Evolutionary conservation across 805 yeast genomes (phyloP).

Genomic region (Cyberlindnera mycetangii): DNA sequence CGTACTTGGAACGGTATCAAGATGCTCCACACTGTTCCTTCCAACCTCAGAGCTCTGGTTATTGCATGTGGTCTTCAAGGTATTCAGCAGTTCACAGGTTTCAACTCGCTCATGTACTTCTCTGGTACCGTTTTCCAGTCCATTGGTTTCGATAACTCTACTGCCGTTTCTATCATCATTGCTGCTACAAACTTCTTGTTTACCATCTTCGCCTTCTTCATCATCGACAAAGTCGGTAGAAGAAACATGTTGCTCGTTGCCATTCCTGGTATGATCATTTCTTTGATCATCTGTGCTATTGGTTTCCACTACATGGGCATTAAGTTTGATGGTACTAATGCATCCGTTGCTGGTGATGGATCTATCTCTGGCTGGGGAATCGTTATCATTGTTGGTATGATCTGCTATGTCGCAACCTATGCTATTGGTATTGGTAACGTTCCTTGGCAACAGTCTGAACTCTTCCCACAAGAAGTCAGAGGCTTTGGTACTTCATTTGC

Average conservation of each 20-base stretch:
- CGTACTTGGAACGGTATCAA: slow-evolving; percentile 60
- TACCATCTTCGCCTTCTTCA: slow-evolving; percentile 79
- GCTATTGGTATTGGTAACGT: slow-evolving; percentile 96
- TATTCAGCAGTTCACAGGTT: slow-evolving; percentile 94
- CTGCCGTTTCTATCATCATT: slow-evolving; percentile 91
- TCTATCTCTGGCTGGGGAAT: slow-evolving; percentile 79
- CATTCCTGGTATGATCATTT: slow-evolving; percentile 80
- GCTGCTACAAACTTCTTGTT: slow-evolving; percentile 94
- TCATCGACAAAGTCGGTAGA: slow-evolving; percentile 87
- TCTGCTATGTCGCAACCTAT: slow-evolving; percentile 81
- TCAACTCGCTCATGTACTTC: slow-evolving; percentile 94
- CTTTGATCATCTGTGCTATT: slow-evolving; percentile 78
- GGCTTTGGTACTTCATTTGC: slow-evolving; percentile 90
- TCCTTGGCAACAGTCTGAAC: slow-evolving; percentile 97
- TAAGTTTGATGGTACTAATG: slow-evolving; percentile 46
- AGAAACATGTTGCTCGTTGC: slow-evolving; percentile 74
- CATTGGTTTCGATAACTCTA: slow-evolving; percentile 83
- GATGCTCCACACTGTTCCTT: slow-evolving; percentile 62
- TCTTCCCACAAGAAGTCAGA: slow-evolving; percentile 91
- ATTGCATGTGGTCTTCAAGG: slow-evolving; percentile 94
- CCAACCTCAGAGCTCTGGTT: slow-evolving; percentile 84
- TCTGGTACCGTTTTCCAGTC: slow-evolving; percentile 89
- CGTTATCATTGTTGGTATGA: slow-evolving; percentile 81
- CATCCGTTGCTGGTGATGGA: slow-evolving; percentile 34
- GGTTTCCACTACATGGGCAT: slow-evolving; percentile 86